A percentile compares a stretch with the other conserved stretches of the same genome.
These are phyloP conservation scores for Zasmidium angulare DNA, from an alignment of 2,329 filamentous ascomycete species.

Conservation along the genomic window DNA sequence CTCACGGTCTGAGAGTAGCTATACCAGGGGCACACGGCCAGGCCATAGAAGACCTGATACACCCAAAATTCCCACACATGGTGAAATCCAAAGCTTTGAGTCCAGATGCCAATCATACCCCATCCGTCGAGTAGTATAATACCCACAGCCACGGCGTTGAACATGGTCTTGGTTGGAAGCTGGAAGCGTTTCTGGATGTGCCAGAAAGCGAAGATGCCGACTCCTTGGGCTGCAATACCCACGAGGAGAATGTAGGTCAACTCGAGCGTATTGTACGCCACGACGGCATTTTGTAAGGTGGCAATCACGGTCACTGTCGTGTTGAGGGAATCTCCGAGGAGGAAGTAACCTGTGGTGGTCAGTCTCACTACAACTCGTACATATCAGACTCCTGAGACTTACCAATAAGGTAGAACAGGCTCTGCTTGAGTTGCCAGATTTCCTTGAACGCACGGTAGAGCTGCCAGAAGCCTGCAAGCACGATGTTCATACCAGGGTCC, in stretches of 20 bases:
- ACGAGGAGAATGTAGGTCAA: conserved; percentile 67
- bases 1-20: conserved; percentile 63
- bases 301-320: conserved; percentile 68
- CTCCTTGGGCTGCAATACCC: conserved; percentile 62
- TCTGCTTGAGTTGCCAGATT: conserved; percentile 66
- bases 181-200: conserved; percentile 58
- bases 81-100: conserved; percentile 43
- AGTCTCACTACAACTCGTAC: no score
- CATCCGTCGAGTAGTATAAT: conserved; percentile 62
- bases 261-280: conserved; percentile 64
- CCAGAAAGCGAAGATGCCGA: conserved; percentile 63
- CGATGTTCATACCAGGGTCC: conserved; percentile 50
- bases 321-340: conserved; percentile 69
- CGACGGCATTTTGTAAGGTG: conserved; percentile 65
- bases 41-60: conserved; percentile 55
- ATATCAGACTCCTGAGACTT: no score
- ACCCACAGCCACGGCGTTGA: conserved; percentile 61
- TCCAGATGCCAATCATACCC: conserved; percentile 62
- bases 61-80: conserved; percentile 25
- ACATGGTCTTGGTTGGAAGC: conserved; percentile 67
- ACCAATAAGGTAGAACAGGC: conserved; percentile 61
- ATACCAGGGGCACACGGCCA: conserved; percentile 70
- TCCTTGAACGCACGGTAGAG: conserved; percentile 57
- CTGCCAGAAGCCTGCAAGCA: conserved; percentile 64
- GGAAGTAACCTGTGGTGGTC: conserved; percentile 52